phyloP scores from a whole-genome alignment of 1,284 basidiomycete genomes.

The Ganoderma leucocontextum region DNA sequence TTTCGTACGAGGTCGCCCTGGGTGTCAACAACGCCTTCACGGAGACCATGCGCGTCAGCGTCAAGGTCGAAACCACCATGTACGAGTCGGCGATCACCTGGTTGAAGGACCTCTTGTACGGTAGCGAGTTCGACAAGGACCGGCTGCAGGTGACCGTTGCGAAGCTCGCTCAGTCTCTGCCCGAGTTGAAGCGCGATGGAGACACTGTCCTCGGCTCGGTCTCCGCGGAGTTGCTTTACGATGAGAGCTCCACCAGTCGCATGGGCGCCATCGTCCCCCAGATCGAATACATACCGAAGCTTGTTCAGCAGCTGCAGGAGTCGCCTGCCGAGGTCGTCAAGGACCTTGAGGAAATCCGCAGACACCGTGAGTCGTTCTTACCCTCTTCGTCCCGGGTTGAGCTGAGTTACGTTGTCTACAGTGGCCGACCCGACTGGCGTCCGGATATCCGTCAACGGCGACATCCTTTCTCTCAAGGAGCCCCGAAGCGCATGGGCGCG shows the following conservation, averaged over 20 bases:
- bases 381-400: constrained; percentile 15
- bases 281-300: constrained; percentile 81
- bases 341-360: constrained; percentile 79
- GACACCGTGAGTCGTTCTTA: constrained; percentile 59
- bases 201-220: constrained; percentile 82
- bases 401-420: constrained; percentile 42
- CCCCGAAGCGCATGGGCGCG: constrained; percentile 80
- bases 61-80: constrained; percentile 85
- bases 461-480: constrained; percentile 76
- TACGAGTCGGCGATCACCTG: constrained; percentile 89
- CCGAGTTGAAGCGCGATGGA: constrained; percentile 93
- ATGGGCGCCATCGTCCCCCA: constrained; percentile 79
- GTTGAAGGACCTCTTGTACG: constrained; percentile 91
- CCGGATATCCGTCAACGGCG: constrained; percentile 89
- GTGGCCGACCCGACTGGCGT: constrained; percentile 84
- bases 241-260: constrained; percentile 78
- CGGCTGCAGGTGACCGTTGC: constrained; percentile 89
- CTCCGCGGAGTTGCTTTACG: constrained; percentile 74
- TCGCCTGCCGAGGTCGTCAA: constrained; percentile 76
- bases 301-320: constrained; percentile 80
- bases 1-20: constrained; percentile 83
- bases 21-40: constrained; percentile 79
- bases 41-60: constrained; percentile 79
- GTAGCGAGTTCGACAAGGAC: constrained; percentile 84
- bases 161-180: constrained; percentile 93